Conservation (phyloP, 352 stramenopile genomes). For the Globisporangium echinulatum region DNA sequence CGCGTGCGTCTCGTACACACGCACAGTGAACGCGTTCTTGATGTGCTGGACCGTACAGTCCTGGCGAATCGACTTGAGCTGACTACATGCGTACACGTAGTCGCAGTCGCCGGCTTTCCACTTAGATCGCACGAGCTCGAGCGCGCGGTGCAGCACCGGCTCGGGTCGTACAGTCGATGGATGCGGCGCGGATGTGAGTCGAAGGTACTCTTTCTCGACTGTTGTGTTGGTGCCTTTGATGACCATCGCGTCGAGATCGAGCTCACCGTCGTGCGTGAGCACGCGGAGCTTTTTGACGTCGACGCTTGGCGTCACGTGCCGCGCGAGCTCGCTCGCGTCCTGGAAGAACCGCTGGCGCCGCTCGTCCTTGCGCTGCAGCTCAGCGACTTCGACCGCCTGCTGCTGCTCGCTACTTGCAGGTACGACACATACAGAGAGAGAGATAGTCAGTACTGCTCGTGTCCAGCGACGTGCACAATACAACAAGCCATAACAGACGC, state of each 20-base stretch:
- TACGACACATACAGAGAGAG: background rate
- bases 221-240: constrained; percentile 93
- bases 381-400: constrained; percentile 22
- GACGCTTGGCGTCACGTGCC: constrained; percentile 54
- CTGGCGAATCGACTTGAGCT: constrained; percentile 99
- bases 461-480: background rate
- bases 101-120: constrained; percentile 84
- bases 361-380: constrained; percentile 67
- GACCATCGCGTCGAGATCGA: constrained; percentile 83
- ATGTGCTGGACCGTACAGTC: constrained; percentile 98
- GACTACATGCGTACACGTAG: constrained; percentile 95
- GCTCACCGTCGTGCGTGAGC: constrained; percentile 64
- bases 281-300: constrained; percentile 72
- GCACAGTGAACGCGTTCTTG: constrained; percentile 95
- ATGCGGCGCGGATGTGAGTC: constrained; percentile 94
- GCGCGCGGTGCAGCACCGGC: constrained; percentile 84
- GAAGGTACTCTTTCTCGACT: constrained; percentile 98
- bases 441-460: background rate
- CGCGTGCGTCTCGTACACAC: constrained; percentile 97
- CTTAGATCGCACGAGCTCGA: constrained; percentile 83
- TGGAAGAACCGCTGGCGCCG: constrained; percentile 72
- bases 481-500: constrained; percentile 10
- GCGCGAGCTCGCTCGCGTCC: constrained; percentile 56
- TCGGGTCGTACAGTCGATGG: constrained; percentile 94
- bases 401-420: constrained; percentile 8